Conservation (phyloP, 139 green algal genomes). For the Coelastrella sp. region DNA sequence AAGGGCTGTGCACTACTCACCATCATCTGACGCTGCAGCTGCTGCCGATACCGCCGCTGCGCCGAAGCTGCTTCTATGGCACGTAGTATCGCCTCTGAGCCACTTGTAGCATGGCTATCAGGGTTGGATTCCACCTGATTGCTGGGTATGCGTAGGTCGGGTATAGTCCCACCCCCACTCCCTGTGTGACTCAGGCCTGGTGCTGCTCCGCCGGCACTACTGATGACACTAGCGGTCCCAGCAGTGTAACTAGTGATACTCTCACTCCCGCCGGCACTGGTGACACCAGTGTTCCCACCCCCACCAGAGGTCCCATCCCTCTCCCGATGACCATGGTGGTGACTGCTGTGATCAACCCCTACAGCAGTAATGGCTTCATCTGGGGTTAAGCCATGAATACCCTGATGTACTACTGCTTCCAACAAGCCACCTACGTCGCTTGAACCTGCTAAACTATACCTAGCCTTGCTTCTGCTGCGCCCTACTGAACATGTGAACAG, state of each 20-base stretch:
- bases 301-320: neutral
- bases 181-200: neutral
- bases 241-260: neutral
- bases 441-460: slow-evolving; percentile 60
- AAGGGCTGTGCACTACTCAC: neutral
- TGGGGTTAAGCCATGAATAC: neutral
- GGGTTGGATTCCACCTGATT: neutral
- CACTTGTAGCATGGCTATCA: neutral
- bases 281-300: neutral
- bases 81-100: neutral
- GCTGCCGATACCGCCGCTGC: neutral
- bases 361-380: neutral
- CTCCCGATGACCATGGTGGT: neutral
- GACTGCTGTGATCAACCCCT: neutral
- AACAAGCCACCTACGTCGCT: slow-evolving; percentile 70
- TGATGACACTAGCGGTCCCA: neutral
- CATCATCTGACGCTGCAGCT: neutral
- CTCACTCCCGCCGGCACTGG: neutral
- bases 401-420: slow-evolving; percentile 53
- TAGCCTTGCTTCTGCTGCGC: slow-evolving; percentile 67
- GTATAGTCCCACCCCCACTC: neutral
- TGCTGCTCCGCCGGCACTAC: neutral
- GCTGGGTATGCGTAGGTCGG: neutral
- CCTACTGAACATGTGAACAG: slow-evolving; percentile 92
- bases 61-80: slow-evolving; percentile 38